Evolutionary conservation across 352 stramenopile genomes (phyloP).

Genomic region (Thalassiosira hispida): DNA sequence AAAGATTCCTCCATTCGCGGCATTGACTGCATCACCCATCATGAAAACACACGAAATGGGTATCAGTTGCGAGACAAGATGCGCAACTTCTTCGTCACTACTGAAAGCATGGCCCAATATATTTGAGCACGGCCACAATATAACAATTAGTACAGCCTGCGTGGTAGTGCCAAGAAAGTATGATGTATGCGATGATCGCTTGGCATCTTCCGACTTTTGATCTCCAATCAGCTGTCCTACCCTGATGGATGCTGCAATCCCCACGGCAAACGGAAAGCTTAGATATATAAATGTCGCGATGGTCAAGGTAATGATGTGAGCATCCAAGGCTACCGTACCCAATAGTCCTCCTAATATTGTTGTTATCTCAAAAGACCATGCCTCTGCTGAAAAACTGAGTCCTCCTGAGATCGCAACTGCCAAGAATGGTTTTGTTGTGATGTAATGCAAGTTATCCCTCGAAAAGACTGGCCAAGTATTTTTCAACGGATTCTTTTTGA

Average conservation of each 20-base stretch:
- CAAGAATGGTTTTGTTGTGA: slow-evolving; percentile 26
- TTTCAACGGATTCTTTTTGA: slow-evolving; percentile 31
- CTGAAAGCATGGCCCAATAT: slow-evolving; percentile 50
- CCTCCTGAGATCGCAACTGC: slow-evolving; percentile 43
- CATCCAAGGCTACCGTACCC: slow-evolving; percentile 45
- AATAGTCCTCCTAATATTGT: slow-evolving; percentile 51
- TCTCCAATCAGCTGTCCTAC: slow-evolving; percentile 59
- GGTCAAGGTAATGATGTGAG: slow-evolving; percentile 54
- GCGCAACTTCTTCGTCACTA: slow-evolving; percentile 51
- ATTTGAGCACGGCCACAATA: slow-evolving; percentile 33
- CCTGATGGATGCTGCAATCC: slow-evolving; percentile 54
- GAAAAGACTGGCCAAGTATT: slow-evolving; percentile 37
- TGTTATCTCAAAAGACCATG: slow-evolving; percentile 46
- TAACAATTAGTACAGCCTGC: slow-evolving; percentile 30
- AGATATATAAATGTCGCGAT: slow-evolving; percentile 53
- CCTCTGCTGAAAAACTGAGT: slow-evolving; percentile 26
- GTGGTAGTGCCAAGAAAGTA: slow-evolving; percentile 27
- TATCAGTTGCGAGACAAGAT: slow-evolving; percentile 47
- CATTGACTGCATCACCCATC: slow-evolving; percentile 52
- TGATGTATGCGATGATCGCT: slow-evolving; percentile 35
- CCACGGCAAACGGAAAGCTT: slow-evolving; percentile 60
- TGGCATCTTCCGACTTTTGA: slow-evolving; percentile 30
- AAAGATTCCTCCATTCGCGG: slow-evolving; percentile 43
- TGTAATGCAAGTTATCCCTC: slow-evolving; percentile 19
- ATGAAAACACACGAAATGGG: slow-evolving; percentile 60